Evolutionary conservation across 2,329 filamentous ascomycete genomes (phyloP).

Genomic region (Sporothrix pseudoabietina): DNA sequence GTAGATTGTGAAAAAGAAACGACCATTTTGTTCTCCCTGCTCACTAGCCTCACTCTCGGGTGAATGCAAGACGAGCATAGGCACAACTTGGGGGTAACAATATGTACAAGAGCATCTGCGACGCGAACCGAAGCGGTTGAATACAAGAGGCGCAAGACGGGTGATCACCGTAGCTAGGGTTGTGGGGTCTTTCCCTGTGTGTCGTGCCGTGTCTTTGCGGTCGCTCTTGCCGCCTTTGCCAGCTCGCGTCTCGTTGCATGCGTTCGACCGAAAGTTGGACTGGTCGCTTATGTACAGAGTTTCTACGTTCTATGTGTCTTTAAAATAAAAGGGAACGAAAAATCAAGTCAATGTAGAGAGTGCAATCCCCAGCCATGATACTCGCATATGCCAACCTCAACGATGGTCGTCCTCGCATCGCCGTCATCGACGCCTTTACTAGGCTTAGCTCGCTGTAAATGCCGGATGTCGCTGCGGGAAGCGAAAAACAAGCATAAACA

Average conservation of each 20-base stretch:
- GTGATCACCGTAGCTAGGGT: slow-evolving; percentile 11
- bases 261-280: not conserved
- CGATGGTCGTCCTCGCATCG: not conserved
- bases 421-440: not conserved
- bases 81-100: not conserved
- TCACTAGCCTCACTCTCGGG: not conserved
- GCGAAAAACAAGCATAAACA: slow-evolving; percentile 8
- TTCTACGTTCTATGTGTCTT: too few species aligned
- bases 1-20: not conserved
- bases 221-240: slow-evolving; percentile 12
- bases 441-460: slow-evolving; percentile 1
- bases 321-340: not conserved
- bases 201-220: slow-evolving; percentile 3
- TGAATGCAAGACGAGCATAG: slow-evolving; percentile 3
- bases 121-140: not conserved
- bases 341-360: not conserved
- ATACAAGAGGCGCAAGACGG: not conserved
- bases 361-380: not conserved
- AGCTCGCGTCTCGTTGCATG: not conserved
- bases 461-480: not conserved
- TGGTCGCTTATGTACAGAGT: not conserved
- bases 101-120: not conserved
- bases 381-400: not conserved
- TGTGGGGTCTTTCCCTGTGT: not conserved
- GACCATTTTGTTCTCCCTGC: too few species aligned